phyloP scores from a whole-genome alignment of 1,284 basidiomycete genomes.

The Leccinum insigne region DNA sequence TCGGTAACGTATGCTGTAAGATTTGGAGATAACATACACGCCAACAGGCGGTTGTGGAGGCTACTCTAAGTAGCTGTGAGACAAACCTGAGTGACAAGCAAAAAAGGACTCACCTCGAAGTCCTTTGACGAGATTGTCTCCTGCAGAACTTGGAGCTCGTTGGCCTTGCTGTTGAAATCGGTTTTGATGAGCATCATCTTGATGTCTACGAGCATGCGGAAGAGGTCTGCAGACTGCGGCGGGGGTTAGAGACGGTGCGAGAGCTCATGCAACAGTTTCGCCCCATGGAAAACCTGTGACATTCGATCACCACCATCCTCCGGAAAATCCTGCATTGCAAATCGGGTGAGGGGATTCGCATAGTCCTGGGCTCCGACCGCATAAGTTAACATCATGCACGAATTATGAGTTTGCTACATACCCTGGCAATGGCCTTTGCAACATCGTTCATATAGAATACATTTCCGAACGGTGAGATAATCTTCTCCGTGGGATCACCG shows the following conservation, averaged over 20 bases:
- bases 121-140: neutral
- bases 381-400: neutral
- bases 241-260: neutral
- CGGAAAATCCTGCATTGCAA: slow-evolving; percentile 27
- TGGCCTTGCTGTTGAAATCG: neutral
- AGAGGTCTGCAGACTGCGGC: neutral
- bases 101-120: neutral
- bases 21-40: neutral
- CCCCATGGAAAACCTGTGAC: slow-evolving; percentile 24
- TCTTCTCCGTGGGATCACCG: slow-evolving; percentile 1
- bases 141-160: neutral
- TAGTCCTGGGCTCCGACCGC: slow-evolving; percentile 26
- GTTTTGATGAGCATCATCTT: neutral
- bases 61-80: neutral
- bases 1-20: neutral
- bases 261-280: slow-evolving; percentile 25
- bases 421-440: slow-evolving; percentile 1
- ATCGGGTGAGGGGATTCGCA: slow-evolving; percentile 25
- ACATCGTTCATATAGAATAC: slow-evolving; percentile 16
- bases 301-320: slow-evolving; percentile 18
- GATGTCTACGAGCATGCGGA: neutral
- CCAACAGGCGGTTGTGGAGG: neutral
- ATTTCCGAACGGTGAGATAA: neutral
- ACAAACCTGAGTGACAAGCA: neutral
- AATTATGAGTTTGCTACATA: neutral